Evolutionary conservation across 495 filamentous ascomycete species (phyloP).

Genomic region (Penicillium subrubescens): DNA sequence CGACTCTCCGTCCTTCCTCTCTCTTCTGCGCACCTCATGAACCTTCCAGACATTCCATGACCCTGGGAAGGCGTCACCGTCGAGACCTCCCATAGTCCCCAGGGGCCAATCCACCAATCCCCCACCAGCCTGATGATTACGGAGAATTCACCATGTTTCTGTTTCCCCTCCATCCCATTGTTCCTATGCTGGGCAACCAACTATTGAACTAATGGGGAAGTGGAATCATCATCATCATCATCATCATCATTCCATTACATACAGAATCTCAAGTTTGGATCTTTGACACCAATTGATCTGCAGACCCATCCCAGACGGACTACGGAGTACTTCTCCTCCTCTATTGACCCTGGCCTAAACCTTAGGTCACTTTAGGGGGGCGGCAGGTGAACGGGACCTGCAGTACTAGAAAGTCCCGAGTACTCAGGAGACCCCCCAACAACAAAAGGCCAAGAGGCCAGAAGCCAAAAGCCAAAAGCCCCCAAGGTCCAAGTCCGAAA

Average conservation of each 20-base stretch:
- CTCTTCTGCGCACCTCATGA: conserved; percentile 21
- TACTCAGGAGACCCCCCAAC: conserved; percentile 6
- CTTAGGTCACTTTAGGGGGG: neutral
- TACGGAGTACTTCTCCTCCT: neutral
- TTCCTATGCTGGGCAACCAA: neutral
- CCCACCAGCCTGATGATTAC: neutral
- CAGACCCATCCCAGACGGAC: neutral
- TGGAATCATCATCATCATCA: neutral
- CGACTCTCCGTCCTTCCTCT: neutral
- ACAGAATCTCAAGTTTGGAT: neutral
- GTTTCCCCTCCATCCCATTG: neutral
- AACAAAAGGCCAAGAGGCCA: neutral
- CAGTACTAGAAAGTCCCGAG: conserved; percentile 7
- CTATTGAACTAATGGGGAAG: neutral
- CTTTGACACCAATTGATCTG: neutral
- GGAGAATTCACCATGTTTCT: conserved; percentile 2
- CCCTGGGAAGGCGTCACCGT: conserved; percentile 21
- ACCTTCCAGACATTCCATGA: conserved; percentile 37
- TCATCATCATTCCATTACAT: neutral
- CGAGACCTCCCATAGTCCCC: neutral
- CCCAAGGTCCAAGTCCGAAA: neutral
- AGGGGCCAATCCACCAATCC: neutral
- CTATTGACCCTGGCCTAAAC: neutral
- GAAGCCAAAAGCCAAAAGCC: neutral
- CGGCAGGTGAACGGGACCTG: neutral